Evolutionary conservation across 306 rosid species (phyloP).

Genomic region (Malus domestica): DNA sequence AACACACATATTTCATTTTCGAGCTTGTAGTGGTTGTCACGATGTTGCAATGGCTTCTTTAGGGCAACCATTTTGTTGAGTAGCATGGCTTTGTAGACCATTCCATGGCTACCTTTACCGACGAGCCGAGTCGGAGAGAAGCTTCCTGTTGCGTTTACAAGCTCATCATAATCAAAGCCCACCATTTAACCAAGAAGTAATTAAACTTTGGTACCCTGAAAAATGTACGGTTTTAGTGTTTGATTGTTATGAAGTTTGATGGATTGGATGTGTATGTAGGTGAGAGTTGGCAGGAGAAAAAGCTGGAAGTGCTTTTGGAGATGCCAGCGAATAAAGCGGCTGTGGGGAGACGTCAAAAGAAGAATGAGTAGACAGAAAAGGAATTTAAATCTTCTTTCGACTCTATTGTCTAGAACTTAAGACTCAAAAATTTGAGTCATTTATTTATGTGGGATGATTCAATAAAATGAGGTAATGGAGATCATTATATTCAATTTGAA

Average conservation of each 20-base stretch:
- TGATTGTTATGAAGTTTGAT: background rate
- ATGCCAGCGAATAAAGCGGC: slow-evolving; percentile 37
- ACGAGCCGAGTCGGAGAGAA: slow-evolving; percentile 32
- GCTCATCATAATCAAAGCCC: slow-evolving; percentile 35
- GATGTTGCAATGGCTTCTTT: slow-evolving; percentile 28
- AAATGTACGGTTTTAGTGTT: background rate
- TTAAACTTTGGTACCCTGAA: background rate
- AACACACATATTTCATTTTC: slow-evolving; percentile 38
- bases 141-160: slow-evolving; percentile 35
- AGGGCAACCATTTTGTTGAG: slow-evolving; percentile 29
- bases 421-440: no score
- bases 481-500: no score
- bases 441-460: no score
- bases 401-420: no score
- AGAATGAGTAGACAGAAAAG: background rate
- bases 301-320: slow-evolving; percentile 19
- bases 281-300: slow-evolving; percentile 1
- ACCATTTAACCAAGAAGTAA: slow-evolving; percentile 6
- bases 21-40: slow-evolving; percentile 13
- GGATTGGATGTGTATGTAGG: background rate
- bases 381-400: background rate
- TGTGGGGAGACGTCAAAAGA: slow-evolving; percentile 20
- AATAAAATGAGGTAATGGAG: rapidly evolving
- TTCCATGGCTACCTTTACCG: slow-evolving; percentile 65
- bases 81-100: slow-evolving; percentile 31